Base-by-base conservation (phyloP, 257 asterid genomes). In the Solanum boliviense region DNA sequence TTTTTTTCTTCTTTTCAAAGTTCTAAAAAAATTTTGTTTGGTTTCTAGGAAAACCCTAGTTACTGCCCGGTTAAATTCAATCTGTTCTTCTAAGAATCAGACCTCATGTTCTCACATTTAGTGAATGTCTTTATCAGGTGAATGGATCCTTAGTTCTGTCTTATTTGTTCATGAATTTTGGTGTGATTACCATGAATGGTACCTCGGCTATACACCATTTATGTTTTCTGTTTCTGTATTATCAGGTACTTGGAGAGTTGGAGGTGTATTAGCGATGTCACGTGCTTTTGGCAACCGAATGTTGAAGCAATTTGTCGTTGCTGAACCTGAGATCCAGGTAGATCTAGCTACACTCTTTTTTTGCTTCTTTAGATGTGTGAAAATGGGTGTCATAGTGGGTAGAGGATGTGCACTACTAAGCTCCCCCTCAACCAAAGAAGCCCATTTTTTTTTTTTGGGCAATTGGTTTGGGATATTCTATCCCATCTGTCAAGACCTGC, bases 281-380 rank as follows among this genome's bases (percentile, higher is more conserved):
- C 99, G 99, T 91, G 99, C 99, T 87, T 97, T 97, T 89, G 99
- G 99, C 62, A 97, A 96, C 88, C 99, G 98, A 87, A 93, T 96
- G 99, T 95, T 97, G 90, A 97, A 97, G 91, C 99, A 95, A 87
- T 96, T 91, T 87, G 99, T 97, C 41, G 96, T 97, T 82, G 99
- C 99, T 87, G 99, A 97, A 87, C 99, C 99, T 87, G 99, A 97
- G 93, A 96, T 97, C 89, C 99, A 96, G 99, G 99, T 97, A 92
- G 88, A 67, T 75, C 67, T 46, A 81, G 5, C 27, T 62, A 9
- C 23, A 2, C 36, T 16, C 13, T 65, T 68, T 39, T 74, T 15
- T 7, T 60, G 74, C 74, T 36, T 18, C 29, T 52, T 68, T 20
- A 39, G 68, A 48, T 85, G 56, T 25, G 65, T 85, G 44, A n/a